phyloP scores from a whole-genome alignment of 306 rosid genomes.

The Trifolium repens region DNA sequence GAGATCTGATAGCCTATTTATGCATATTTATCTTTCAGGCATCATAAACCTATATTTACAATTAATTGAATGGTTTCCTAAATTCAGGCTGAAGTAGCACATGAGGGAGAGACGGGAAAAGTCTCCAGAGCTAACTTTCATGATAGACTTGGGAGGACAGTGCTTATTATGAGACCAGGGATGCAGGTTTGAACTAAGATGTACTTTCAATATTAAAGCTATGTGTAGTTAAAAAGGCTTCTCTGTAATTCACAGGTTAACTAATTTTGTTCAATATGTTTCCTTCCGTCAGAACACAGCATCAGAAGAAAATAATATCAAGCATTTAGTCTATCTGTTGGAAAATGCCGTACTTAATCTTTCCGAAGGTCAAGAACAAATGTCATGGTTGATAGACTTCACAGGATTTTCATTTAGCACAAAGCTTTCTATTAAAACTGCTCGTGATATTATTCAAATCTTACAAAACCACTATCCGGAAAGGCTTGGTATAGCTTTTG shows the following conservation, averaged over 20 bases:
- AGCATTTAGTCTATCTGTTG: conserved; percentile 75
- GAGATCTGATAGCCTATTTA: conserved; percentile 7
- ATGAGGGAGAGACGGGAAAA: conserved; percentile 95
- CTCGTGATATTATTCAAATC: conserved; percentile 75
- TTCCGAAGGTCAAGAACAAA: conserved; percentile 80
- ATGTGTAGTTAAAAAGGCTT: conserved; percentile 22
- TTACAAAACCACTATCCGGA: conserved; percentile 93
- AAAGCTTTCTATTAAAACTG: conserved; percentile 62
- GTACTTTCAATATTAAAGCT: conserved; percentile 10
- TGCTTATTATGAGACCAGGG: conserved; percentile 90
- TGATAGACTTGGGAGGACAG: conserved; percentile 80
- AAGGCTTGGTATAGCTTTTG: conserved; percentile 77
- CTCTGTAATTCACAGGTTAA: not conserved
- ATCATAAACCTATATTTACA: conserved; percentile 14
- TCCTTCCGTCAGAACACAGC: conserved; percentile 64
- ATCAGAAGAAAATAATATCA: conserved; percentile 62
- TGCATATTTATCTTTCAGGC: conserved; percentile 31
- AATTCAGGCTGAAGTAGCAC: conserved; percentile 78
- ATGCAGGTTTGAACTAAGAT: conserved; percentile 45
- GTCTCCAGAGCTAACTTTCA: conserved; percentile 76
- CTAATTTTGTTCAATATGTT: conserved; percentile 26
- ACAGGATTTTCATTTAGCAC: conserved; percentile 70
- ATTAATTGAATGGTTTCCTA: conserved; percentile 27
- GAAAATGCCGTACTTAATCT: conserved; percentile 90
- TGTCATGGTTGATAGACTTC: conserved; percentile 94